Evolutionary conservation across 2,329 filamentous ascomycete genomes (phyloP).

Genomic region (Pseudocercospora fijiensis): DNA sequence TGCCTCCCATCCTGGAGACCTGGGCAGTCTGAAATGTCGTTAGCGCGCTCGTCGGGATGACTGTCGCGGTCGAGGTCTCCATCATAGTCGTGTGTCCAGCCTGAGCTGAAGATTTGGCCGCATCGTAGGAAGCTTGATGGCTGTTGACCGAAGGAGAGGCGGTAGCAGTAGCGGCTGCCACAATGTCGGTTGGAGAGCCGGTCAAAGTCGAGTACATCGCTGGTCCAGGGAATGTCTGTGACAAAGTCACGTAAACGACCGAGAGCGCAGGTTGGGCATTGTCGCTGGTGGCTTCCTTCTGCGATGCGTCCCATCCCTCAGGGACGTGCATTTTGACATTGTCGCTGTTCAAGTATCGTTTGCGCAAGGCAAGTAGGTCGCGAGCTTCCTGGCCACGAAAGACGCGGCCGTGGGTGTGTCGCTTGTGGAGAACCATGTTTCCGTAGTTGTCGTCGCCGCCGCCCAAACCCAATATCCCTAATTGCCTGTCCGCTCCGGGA

Average conservation of each 20-base stretch:
- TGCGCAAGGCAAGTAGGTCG: constrained; percentile 28
- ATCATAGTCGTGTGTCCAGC: constrained; percentile 11
- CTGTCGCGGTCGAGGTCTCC: constrained; percentile 17
- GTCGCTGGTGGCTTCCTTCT: constrained; percentile 2
- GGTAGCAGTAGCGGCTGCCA: constrained; percentile 18
- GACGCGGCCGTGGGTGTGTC: constrained; percentile 33
- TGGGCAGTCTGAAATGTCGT: constrained; percentile 27
- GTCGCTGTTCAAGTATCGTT: constrained; percentile 32
- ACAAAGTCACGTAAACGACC: constrained; percentile 55
- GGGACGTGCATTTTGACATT: constrained; percentile 31
- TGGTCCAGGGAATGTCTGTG: constrained; percentile 23
- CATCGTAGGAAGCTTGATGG: constrained; percentile 17
- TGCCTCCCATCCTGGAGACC: constrained; percentile 21
- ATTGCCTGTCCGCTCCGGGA: constrained; percentile 1
- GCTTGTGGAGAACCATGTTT: constrained; percentile 35
- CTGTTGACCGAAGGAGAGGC: constrained; percentile 18
- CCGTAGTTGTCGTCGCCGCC: constrained; percentile 14
- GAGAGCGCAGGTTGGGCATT: constrained; percentile 37
- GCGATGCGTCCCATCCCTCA: constrained; percentile 25
- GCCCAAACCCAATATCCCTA: not conserved
- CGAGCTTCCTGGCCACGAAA: constrained; percentile 31
- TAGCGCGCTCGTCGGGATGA: constrained; percentile 17
- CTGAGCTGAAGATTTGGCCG: constrained; percentile 16
- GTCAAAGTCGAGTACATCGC: constrained; percentile 36
- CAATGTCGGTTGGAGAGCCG: constrained; percentile 19